Base-by-base conservation (phyloP, 1,139 yeast genomes). In the Saccharomyces hybrid region DNA sequence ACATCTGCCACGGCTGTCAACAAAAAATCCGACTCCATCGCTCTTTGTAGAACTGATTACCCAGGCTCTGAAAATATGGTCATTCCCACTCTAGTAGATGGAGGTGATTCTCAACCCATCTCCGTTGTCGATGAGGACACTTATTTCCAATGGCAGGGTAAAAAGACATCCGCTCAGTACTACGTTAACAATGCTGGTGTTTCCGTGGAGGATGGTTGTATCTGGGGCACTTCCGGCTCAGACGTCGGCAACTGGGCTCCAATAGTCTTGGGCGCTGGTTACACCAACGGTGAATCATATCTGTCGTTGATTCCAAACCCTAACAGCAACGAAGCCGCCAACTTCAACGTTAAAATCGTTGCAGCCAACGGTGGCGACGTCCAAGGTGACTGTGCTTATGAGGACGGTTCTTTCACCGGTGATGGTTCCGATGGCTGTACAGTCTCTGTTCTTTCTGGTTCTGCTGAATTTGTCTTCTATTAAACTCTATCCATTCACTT, bases 21-120 rank as follows among this genome's bases (percentile, higher is more conserved):
- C 69, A 76, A 86, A 65, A 75, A 87, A 59, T 71, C 74, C 60
- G 70, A 84, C 62, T 79, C 78, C 53, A 90, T 93, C 65, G 88
- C 97, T 57, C 77, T 93, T 66, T 91, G 99, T 80, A 86, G 96
- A 78, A 93, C 99, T 59, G 99, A 93, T 74, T 93, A 93, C 81
- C 99, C 99, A 67, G 99, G 99, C 76, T 86, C 97, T 60, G 99
- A 93, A 79, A 90, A 90, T 80, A 93, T 93, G 99, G 93, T 84
- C 65, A 80, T 93, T 61, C 99, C 99, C 70, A 91, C 98, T 57
- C 76, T 82, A 58, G 86, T 91, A 52, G 72, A 72, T 38, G 86
- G 85, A 59, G 96, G 96, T 65, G 69, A 75, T 48, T 63, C 79
- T 38, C 75, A 80, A 66, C 86, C 88, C 52, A 77, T 89, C 62